phyloP scores from a whole-genome alignment of 805 yeast species.

The Saturnispora silvae region DNA sequence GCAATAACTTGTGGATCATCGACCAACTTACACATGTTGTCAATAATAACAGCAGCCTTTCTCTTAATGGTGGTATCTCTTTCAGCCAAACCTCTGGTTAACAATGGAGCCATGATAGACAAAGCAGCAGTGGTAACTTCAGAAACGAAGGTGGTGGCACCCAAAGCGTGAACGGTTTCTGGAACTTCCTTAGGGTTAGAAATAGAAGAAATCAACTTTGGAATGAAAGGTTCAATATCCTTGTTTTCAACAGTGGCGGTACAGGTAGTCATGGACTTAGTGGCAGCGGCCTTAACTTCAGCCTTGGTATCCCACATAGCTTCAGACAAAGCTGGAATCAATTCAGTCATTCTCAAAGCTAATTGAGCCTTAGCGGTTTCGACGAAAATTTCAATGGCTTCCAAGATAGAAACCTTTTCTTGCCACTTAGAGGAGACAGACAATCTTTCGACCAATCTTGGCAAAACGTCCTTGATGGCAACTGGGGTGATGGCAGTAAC shows the following conservation, averaged over 20 bases:
- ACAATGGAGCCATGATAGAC: slow-evolving; percentile 97
- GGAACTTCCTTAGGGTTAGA: slow-evolving; percentile 96
- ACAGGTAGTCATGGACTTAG: slow-evolving; percentile 88
- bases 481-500: slow-evolving; percentile 82
- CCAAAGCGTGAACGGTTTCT: slow-evolving; percentile 96
- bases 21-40: slow-evolving; percentile 99
- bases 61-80: slow-evolving; percentile 99
- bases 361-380: slow-evolving; percentile 92
- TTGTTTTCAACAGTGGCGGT: slow-evolving; percentile 98
- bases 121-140: slow-evolving; percentile 99
- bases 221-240: slow-evolving; percentile 99
- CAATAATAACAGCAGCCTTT: slow-evolving; percentile 98
- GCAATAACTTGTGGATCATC: slow-evolving; percentile 99
- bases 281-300: slow-evolving; percentile 96
- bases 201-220: slow-evolving; percentile 92
- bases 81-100: slow-evolving; percentile 99
- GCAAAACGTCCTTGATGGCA: slow-evolving; percentile 83
- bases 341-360: slow-evolving; percentile 98
- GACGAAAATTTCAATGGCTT: slow-evolving; percentile 77
- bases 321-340: slow-evolving; percentile 96
- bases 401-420: slow-evolving; percentile 87
- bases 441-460: slow-evolving; percentile 63
- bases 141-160: slow-evolving; percentile 99
- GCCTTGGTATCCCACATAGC: slow-evolving; percentile 99
- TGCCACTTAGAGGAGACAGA: slow-evolving; percentile 86